Percentiles rank a stretch among this genome's conserved stretches.
phyloP scores from a whole-genome alignment of 805 yeast species.

The Candida sanyiensis region DNA sequence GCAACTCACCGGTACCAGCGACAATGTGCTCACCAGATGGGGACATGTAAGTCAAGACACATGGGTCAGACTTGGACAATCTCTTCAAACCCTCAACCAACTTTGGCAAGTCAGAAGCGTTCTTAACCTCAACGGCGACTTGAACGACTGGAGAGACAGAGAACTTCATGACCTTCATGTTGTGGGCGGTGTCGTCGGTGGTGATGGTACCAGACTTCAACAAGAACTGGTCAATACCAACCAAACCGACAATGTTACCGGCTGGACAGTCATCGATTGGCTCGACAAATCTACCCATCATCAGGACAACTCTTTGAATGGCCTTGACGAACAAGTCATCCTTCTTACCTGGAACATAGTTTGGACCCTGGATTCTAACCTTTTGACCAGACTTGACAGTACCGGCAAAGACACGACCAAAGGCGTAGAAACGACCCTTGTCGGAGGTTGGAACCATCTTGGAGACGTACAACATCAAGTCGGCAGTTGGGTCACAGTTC shows the following conservation, averaged over 20 bases:
- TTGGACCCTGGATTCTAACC: constrained; percentile 99
- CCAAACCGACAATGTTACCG: constrained; percentile 99
- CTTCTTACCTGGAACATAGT: constrained; percentile 98
- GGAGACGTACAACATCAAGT: constrained; percentile 98
- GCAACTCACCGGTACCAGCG: constrained; percentile 99
- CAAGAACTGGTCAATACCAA: constrained; percentile 99
- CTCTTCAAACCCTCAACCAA: constrained; percentile 99
- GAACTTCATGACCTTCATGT: constrained; percentile 99
- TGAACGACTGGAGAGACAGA: constrained; percentile 99
- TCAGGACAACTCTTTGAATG: constrained; percentile 97
- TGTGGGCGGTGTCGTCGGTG: constrained; percentile 94
- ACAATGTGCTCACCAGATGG: constrained; percentile 99
- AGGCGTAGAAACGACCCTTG: constrained; percentile 99
- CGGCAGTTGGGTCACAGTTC: constrained; percentile 98
- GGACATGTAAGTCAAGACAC: constrained; percentile 83
- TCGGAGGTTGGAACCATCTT: constrained; percentile 99
- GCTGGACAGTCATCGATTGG: constrained; percentile 99
- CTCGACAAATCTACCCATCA: constrained; percentile 99
- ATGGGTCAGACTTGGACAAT: constrained; percentile 98
- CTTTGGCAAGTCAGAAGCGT: constrained; percentile 98
- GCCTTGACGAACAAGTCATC: constrained; percentile 96
- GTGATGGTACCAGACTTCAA: constrained; percentile 99
- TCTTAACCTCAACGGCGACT: constrained; percentile 99
- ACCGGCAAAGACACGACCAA: constrained; percentile 99
- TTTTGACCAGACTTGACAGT: constrained; percentile 98